Evolutionary conservation across 1,284 basidiomycete species (phyloP), one percentile per base, ranked within the genome.

Genomic region (Sanghuangporus sanghuang): DNA sequence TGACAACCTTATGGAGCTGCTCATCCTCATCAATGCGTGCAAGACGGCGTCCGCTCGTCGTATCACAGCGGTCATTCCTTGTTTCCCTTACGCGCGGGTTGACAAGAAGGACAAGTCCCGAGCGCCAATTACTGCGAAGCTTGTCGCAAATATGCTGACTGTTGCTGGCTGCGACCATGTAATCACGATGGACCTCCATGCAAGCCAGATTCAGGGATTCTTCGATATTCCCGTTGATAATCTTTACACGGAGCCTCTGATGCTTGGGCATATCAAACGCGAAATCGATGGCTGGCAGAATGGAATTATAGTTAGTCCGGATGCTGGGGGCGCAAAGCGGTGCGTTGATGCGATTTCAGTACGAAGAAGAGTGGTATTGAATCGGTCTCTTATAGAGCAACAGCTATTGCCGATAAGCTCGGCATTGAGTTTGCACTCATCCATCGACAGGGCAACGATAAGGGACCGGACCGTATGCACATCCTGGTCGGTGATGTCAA

Each of bases 161-260:
- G 93, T 97, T 32, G 96, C 97, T 14, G 96, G 96, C 36, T 96
- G 94, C 69, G 96, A 99, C 79, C 96, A 99, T 74, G 93, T 99
- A 72, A 99, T 99, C 72, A 99, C 96, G 21, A 96, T 99, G 89
- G 96, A 99, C 75, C 81, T 99, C 48, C 96, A 99, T 74, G 97
- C 96, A 11, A 95, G 92, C 69, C 96, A 99, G 80, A 98, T 99
- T 68, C 96, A 99, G 75, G 96, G 96, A 11, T 99, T 99, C 81
- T 99, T 99, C 74, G 95, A 99, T 76, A 96, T 99, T 69, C 97
- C 96, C 16, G 96, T 98, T 63, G 96, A 99, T 80, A 99, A 99
- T 76, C 80, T 97, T 61, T 97, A 89, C 76, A 92, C 91, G 40
- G 93, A 96, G 73, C 90, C 93, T 6, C 78, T 90, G 68, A 93